Evolutionary conservation across 2,329 filamentous ascomycete genomes (phyloP), one percentile per base, ranked within the genome.

Genomic region (Iodosphaeria phyllophila): DNA sequence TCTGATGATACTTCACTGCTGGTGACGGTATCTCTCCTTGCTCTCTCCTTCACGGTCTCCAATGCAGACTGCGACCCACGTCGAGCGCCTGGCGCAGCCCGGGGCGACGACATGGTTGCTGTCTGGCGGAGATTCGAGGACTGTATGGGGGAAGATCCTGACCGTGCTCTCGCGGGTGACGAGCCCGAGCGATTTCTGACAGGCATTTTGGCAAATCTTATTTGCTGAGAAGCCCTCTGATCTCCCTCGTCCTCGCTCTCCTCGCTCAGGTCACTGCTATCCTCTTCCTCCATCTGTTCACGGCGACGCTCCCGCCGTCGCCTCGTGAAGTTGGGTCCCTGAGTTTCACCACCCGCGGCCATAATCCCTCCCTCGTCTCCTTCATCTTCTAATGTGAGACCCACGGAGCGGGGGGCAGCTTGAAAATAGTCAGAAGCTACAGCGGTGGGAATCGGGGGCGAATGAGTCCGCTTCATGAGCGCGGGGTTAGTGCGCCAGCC

Each of bases 131-230:
- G 48, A 30, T 63, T 68, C 10, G 71, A 72, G 9, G 63, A 67
- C 35, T 80, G 73, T 18, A 78, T 72, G 4, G 86, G 86, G 23
- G 86, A 93, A 1, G 84, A 93, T 8, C 80, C 86, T 14, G 84
- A 79, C 28, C 86, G 72, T 35, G 71, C 72, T 16, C 84, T 69
- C 21, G 92, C 64, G 2, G 89, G 86, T n/a, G n/a, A n/a, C 1
- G 84, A 93, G 8, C 80, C 86, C 14, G 84, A 79, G 28, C 86
- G 72, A 35, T 71, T 72, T 16, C 84, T 69, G 21, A 92, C 64
- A 1, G 89, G 86, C 79, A 93, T 86, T 51, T 95, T 95, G 24
- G 77, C 72, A 49, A 98, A 98, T 43, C 86, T 84, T 46, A 95
- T 92, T 46, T 91, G 80, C 44, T 91, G 80, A 3, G 76, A 75